Evolutionary conservation across 306 rosid species (phyloP), one percentile per base, ranked within the genome.

Genomic region (Vigna reflexopilosa): DNA sequence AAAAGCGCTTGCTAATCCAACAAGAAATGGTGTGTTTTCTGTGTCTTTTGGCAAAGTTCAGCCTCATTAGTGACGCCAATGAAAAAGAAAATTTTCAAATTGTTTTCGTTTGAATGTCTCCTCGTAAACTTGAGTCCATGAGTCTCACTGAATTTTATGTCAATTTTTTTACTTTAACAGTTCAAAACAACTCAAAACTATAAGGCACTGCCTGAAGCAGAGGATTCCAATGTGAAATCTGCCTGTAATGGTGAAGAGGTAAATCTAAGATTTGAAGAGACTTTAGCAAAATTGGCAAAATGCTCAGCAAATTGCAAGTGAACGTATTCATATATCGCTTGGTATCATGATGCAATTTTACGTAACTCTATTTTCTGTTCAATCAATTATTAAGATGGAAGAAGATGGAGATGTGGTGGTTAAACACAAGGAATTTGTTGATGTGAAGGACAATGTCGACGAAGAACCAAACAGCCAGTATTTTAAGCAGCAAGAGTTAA

Each of bases 211-310:
- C 70, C 79, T 32, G 79, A 72, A 61, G 51, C 70, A 54, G 73
- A 78, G 3, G 70, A 81, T 74, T 78, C 90, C 79, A 81, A 48
- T 74, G 49, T 75, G 63, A 79, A 73, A 59, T 58, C 45, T 52
- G 72, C 82, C 80, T 77, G 82, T 51, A 87, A 70, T 54, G 87
- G 88, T 15, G 83, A 73, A 80, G 83, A 85, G 92, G 97, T 91
- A 87, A 67, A 70, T 28, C 65, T n/a, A 76, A 78, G 68, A 80
- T 81, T 79, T 65, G 72, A 80, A 9, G 48, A 42, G n/a, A 55
- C 8, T 30, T 16, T 51, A 57, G 15, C 48, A 48, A 19, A 51
- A 40, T 20, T 51, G 51, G 15, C 48, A 48, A 19, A 51, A 40
- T 20, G 5, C 20, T 17, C 76, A n/a, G 62, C 65, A 65, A 50